These are phyloP conservation scores for Candida neerlandica DNA, from an alignment of 1,139 yeast species.

Conservation along the genomic window DNA sequence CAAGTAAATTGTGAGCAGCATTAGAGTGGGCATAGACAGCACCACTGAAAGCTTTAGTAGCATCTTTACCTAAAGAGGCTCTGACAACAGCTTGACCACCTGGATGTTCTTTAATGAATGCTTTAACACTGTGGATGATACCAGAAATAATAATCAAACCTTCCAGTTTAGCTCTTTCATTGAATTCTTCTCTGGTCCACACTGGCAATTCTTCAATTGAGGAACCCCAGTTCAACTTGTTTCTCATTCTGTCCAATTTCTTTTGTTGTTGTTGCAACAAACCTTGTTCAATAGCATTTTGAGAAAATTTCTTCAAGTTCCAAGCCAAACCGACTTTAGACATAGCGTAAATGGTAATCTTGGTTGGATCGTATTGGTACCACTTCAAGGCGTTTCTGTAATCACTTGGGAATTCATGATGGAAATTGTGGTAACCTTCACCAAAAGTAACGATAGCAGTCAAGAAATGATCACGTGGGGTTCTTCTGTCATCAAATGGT, in stretches of 20 bases:
- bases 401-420: slow-evolving; percentile 98
- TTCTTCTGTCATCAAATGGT: slow-evolving; percentile 96
- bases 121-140: slow-evolving; percentile 88
- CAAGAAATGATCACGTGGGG: slow-evolving; percentile 93
- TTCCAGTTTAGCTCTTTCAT: slow-evolving; percentile 58
- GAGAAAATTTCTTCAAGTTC: slow-evolving; percentile 90
- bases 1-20: slow-evolving; percentile 95
- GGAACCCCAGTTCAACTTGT: slow-evolving; percentile 89
- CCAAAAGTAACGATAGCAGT: slow-evolving; percentile 97
- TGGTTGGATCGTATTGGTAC: slow-evolving; percentile 99
- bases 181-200: slow-evolving; percentile 85
- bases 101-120: slow-evolving; percentile 89
- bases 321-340: slow-evolving; percentile 85
- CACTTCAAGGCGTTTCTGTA: slow-evolving; percentile 97
- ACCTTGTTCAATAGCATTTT: slow-evolving; percentile 96
- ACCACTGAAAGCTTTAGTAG: slow-evolving; percentile 96
- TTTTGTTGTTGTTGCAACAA: slow-evolving; percentile 94
- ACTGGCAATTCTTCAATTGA: slow-evolving; percentile 83
- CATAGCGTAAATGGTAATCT: slow-evolving; percentile 68
- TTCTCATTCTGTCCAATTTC: slow-evolving; percentile 82
- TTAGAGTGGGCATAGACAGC: slow-evolving; percentile 97
- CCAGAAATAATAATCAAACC: slow-evolving; percentile 84
- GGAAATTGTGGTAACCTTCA: slow-evolving; percentile 99
- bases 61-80: slow-evolving; percentile 93
- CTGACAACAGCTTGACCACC: slow-evolving; percentile 92